Conservation (phyloP, 73 alveolate species). For the Uronychia binucleata region DNA sequence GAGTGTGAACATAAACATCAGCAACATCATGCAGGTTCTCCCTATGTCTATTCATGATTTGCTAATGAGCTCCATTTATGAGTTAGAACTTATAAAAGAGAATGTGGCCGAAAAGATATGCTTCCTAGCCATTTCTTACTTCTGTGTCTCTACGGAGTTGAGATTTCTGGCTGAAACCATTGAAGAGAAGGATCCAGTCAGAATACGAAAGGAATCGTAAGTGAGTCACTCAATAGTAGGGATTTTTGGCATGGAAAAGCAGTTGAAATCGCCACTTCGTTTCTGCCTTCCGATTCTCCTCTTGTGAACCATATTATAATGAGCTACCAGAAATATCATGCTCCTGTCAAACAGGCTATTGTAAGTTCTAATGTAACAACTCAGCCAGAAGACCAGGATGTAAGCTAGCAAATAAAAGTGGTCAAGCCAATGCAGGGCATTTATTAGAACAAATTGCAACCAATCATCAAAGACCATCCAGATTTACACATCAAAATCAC, state of each 20-base stretch:
- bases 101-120: constrained; percentile 80
- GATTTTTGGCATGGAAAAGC: constrained; percentile 85
- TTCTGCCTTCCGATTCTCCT: constrained; percentile 80
- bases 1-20: constrained; percentile 74
- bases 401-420: constrained; percentile 18
- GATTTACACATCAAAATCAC: neutral
- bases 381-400: constrained; percentile 45
- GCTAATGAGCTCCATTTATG: constrained; percentile 67
- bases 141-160: constrained; percentile 86
- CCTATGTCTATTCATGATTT: constrained; percentile 78
- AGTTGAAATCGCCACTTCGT: constrained; percentile 61
- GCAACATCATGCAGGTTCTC: constrained; percentile 81
- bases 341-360: constrained; percentile 32
- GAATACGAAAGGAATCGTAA: constrained; percentile 63
- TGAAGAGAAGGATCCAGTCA: constrained; percentile 38
- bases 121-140: constrained; percentile 75
- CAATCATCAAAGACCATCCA: constrained; percentile 25
- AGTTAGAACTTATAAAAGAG: constrained; percentile 75
- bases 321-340: constrained; percentile 77
- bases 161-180: constrained; percentile 61
- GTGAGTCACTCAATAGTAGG: constrained; percentile 38
- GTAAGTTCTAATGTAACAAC: neutral
- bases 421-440: constrained; percentile 45
- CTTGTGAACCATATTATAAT: constrained; percentile 70
- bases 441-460: constrained; percentile 31